Conservation (phyloP, 768 basidiomycete species). For the Sarcodon aspratus region DNA sequence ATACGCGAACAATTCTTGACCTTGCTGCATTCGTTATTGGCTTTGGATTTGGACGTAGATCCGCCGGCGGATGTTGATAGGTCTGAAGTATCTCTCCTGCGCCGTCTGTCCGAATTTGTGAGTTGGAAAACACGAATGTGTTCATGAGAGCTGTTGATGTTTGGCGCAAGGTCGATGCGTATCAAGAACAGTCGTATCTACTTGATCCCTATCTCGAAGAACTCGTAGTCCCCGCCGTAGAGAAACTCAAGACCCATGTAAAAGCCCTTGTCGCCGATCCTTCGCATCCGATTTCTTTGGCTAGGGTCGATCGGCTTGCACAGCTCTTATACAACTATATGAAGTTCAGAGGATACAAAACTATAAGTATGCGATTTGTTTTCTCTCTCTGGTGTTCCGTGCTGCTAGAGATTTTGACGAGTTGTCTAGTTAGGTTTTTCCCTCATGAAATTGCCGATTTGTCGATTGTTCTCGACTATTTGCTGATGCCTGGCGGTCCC, state of each 20-base stretch:
- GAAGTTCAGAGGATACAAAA: slow-evolving; percentile 86
- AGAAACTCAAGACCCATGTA: slow-evolving; percentile 45
- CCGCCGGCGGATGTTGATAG: slow-evolving; percentile 14
- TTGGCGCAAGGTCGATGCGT: slow-evolving; percentile 59
- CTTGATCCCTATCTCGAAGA: slow-evolving; percentile 82
- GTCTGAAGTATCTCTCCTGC: slow-evolving; percentile 1
- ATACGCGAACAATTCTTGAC: slow-evolving; percentile 44
- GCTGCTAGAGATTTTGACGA: neutral
- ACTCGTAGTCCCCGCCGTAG: slow-evolving; percentile 67
- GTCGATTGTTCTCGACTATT: slow-evolving; percentile 57
- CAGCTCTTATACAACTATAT: slow-evolving; percentile 67
- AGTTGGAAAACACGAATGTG: neutral
- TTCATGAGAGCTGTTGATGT: slow-evolving; percentile 1
- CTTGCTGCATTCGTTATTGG: slow-evolving; percentile 37
- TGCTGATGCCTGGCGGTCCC: slow-evolving; percentile 35
- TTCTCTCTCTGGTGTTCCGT: neutral
- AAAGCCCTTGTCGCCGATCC: slow-evolving; percentile 14
- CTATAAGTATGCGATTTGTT: slow-evolving; percentile 55
- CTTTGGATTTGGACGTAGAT: slow-evolving; percentile 30
- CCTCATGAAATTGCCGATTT: slow-evolving; percentile 86
- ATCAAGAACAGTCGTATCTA: slow-evolving; percentile 89
- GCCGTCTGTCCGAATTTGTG: slow-evolving; percentile 4
- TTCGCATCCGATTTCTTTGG: slow-evolving; percentile 11
- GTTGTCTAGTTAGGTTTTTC: slow-evolving; percentile 72
- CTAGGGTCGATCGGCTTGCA: slow-evolving; percentile 36